These are phyloP conservation scores for Plasmodium relictum DNA, from an alignment of 169 alveolate species.

Conservation along the genomic window DNA sequence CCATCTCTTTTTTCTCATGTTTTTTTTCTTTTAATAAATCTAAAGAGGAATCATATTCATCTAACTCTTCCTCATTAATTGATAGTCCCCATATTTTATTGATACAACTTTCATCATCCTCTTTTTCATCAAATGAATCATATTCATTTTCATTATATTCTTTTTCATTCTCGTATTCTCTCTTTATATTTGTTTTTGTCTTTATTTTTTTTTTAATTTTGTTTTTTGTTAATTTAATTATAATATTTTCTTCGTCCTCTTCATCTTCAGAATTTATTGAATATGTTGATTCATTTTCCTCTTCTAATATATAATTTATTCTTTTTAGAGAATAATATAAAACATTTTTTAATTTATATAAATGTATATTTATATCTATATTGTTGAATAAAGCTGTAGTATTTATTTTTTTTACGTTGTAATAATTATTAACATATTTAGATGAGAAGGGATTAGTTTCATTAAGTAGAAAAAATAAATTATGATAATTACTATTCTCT, in stretches of 20 bases:
- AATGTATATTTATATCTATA: constrained; percentile 54
- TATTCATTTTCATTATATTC: background rate
- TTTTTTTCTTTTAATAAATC: background rate
- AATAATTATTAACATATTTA: constrained; percentile 34
- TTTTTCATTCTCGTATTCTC: background rate
- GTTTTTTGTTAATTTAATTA: constrained; percentile 7
- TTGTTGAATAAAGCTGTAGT: background rate
- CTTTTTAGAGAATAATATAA: constrained; percentile 17
- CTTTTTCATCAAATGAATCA: background rate
- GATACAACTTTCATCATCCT: constrained; percentile 4
- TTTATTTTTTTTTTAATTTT: constrained; percentile 12
- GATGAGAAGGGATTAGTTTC: constrained; percentile 5
- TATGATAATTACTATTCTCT: constrained; percentile 57
- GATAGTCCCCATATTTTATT: constrained; percentile 44
- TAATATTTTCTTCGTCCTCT: constrained; percentile 19
- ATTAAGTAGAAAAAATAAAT: constrained; percentile 27
- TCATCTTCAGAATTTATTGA: background rate
- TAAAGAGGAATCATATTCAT: background rate
- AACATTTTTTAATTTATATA: constrained; percentile 48
- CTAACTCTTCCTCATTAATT: constrained; percentile 23
- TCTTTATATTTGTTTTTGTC: background rate
- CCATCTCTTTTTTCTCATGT: background rate
- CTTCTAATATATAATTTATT: constrained; percentile 20
- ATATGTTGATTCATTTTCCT: background rate
- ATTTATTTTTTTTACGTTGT: constrained; percentile 17